These are phyloP conservation scores for Yarrowia hollandica DNA, from an alignment of 805 yeast genomes.

Conservation along the genomic window DNA sequence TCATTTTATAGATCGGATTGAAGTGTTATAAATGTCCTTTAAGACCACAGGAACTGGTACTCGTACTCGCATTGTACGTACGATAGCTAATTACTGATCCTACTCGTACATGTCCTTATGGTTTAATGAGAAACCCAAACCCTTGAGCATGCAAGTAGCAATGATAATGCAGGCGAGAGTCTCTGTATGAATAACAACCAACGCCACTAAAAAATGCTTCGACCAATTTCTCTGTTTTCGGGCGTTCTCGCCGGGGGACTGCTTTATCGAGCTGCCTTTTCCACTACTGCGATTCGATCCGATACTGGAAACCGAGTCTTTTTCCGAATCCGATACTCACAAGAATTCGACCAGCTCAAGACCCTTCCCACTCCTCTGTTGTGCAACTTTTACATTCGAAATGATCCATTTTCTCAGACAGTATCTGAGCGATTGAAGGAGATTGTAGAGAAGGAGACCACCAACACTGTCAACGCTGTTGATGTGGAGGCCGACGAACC, in stretches of 20 bases:
- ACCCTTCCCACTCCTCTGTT: constrained; percentile 59
- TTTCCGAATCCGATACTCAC: constrained; percentile 54
- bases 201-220: constrained; percentile 24
- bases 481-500: constrained; percentile 70
- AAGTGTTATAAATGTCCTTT: too few relatives aligned
- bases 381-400: constrained; percentile 68
- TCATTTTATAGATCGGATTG: too few relatives aligned
- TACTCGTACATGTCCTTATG: too few relatives aligned
- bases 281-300: constrained; percentile 8
- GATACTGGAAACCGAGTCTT: constrained; percentile 46
- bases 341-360: constrained; percentile 58
- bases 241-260: constrained; percentile 12
- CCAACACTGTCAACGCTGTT: constrained; percentile 58
- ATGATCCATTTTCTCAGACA: constrained; percentile 61
- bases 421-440: constrained; percentile 62
- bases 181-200: not conserved
- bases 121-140: not conserved
- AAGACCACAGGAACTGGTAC: too few relatives aligned
- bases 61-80: too few relatives aligned
- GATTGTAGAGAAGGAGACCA: constrained; percentile 51
- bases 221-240: constrained; percentile 10
- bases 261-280: constrained; percentile 18
- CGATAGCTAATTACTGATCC: too few relatives aligned
- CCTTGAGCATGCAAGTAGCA: constrained; percentile 28
- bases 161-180: constrained; percentile 16